Evolutionary conservation across 1,284 basidiomycete genomes (phyloP).

Genomic region (Thecaphora frezii): DNA sequence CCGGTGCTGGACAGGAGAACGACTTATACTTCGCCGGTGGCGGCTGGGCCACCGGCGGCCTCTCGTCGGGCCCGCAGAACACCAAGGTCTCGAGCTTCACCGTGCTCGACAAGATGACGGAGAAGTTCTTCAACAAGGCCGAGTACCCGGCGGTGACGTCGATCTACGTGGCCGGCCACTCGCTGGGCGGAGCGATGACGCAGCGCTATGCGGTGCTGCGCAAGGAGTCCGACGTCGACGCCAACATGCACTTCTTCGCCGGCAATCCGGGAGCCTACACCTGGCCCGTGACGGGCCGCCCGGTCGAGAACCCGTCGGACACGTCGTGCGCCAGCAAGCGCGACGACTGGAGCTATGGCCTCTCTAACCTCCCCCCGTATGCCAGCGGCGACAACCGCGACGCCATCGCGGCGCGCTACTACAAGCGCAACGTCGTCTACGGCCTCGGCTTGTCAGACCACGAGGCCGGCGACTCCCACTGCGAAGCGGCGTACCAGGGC

Average conservation of each 20-base stretch:
- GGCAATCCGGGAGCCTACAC: slow-evolving; percentile 48
- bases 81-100: slow-evolving; percentile 31
- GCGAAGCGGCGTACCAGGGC: slow-evolving; percentile 48
- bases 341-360: slow-evolving; percentile 30
- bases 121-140: slow-evolving; percentile 43
- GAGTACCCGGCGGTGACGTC: slow-evolving; percentile 44
- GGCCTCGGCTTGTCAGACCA: slow-evolving; percentile 37
- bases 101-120: slow-evolving; percentile 42
- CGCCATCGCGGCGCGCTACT: slow-evolving; percentile 35
- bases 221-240: slow-evolving; percentile 24
- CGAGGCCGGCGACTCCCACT: slow-evolving; percentile 47
- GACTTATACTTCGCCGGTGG: slow-evolving; percentile 36
- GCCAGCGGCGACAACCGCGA: slow-evolving; percentile 14
- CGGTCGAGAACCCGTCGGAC: slow-evolving; percentile 21
- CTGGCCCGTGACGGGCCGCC: slow-evolving; percentile 34
- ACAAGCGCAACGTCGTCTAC: slow-evolving; percentile 37
- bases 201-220: slow-evolving; percentile 54
- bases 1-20: slow-evolving; percentile 36
- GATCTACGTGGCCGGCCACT: slow-evolving; percentile 51
- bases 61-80: slow-evolving; percentile 33
- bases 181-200: slow-evolving; percentile 41
- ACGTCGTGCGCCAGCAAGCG: slow-evolving; percentile 17
- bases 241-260: slow-evolving; percentile 37
- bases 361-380: slow-evolving; percentile 24
- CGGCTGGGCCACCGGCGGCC: slow-evolving; percentile 30